These are phyloP conservation scores for Dendrobium catenatum DNA, from an alignment of 106 monocot genomes.

Conservation along the genomic window DNA sequence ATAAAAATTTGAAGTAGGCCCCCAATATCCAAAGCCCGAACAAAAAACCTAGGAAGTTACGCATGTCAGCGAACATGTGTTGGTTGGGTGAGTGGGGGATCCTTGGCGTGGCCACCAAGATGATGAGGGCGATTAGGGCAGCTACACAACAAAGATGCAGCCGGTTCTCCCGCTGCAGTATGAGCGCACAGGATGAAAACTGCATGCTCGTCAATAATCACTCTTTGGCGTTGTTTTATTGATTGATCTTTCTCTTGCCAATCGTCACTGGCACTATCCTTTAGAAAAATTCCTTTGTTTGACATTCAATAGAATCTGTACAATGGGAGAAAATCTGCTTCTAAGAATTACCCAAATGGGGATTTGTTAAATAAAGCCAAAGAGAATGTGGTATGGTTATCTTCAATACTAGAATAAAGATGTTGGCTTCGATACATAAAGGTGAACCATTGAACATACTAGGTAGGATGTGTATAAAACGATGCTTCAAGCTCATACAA, in stretches of 20 bases:
- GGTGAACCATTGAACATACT: not conserved
- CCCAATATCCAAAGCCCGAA: not conserved
- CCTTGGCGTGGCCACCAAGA: conserved; percentile 49
- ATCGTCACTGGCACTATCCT: not conserved
- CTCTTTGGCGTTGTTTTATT: not conserved
- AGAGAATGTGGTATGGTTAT: not conserved
- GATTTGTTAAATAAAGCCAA: not conserved
- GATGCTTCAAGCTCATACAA: not conserved
- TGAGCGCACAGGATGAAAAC: not conserved
- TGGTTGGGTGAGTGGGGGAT: conserved; percentile 53
- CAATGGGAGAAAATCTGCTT: not conserved
- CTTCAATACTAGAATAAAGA: not conserved
- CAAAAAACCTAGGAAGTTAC: conserved; percentile 55
- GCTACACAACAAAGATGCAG: conserved; percentile 6
- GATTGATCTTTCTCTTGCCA: not conserved
- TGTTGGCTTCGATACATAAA: not conserved
- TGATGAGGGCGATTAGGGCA: conserved; percentile 22
- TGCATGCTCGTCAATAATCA: not conserved
- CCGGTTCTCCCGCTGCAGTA: conserved; percentile 34
- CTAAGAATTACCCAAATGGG: not conserved
- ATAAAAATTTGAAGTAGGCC: not conserved
- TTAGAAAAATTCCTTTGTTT: not conserved
- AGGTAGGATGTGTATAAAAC: not conserved
- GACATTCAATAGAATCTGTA: not conserved
- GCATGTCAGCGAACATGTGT: conserved; percentile 91